Evolutionary conservation across 2,329 filamentous ascomycete species (phyloP), one percentile per base, ranked within the genome.

Genomic region (Epichloe aotearoae): DNA sequence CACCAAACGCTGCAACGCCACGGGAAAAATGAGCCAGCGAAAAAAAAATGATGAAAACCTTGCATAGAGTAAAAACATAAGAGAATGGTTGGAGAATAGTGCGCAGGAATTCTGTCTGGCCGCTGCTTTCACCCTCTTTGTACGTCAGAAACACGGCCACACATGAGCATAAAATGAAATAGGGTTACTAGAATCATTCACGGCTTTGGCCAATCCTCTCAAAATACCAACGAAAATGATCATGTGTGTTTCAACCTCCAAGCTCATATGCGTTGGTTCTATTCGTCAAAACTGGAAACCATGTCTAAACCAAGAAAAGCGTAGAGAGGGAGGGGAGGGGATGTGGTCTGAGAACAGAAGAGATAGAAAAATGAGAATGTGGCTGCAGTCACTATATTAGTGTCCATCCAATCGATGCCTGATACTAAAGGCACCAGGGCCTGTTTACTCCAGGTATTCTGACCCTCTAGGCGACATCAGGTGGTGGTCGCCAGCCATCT

Each of bases 401-500:
- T 14, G 17, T 42, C 40, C 40, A 42, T 11, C 40, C n/a, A 42
- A 42, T 42, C 5, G 12, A 12, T 12, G 10, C 40, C 40, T 42
- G 19, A 14, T 20, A 42, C 40, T 12, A 19, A 5, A 42, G 20
- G 4, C 8, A 40, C 11, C 34, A 48, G 2, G 34, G 39, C 19
- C 33, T 12, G 10, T 12, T 12, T 48, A 6, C 6, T 36, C 17
- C 3, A 26, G 23, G 20, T 12, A 10, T 15, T 23, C 11, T 26
- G 33, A 40, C 12, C 41, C 17, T 40, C 53, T 57, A 58, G 23
- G 48, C 36, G 33, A 54, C 47, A 47, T 53, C 51, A 23, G 42
- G 23, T 43, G 51, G 41, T 36, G 10, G 51, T 45, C 54, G 51
- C 59, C 55, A 61, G 40, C 53, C 57, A 43, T 58, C 58, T 1